Evolutionary conservation across 179 eudicot species (phyloP), one percentile per base, ranked within the genome.

Genomic region (Spergularia azorica): DNA sequence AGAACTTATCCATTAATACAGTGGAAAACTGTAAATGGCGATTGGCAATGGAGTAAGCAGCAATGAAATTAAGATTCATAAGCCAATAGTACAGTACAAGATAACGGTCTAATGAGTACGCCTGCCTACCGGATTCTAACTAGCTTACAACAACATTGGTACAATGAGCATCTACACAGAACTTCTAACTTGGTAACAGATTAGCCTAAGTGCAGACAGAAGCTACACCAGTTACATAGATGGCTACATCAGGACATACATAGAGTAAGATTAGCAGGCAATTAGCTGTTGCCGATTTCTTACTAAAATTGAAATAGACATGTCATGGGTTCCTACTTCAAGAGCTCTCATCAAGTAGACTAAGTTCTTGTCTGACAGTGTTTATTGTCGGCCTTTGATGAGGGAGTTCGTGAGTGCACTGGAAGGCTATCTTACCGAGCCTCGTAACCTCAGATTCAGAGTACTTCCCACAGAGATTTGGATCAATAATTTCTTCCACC

Each of bases 341-440:
- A 74, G 79, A 81, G 62, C 78, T 75, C 50, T 78, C 82, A 52
- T 57, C 78, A 52, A 91, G 64, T 18, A 79, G 84, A 61, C 88
- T 84, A 54, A 93, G 81, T 76, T 93, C 93, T 83, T 84, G 86
- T 73, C 87, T 81, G 65, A 92, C 79, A 0, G 77, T 72, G 68
- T 79, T 86, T 55, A 90, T 89, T 13, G 82, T 77, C 0, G 93
- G 97, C 83, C 98, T 86, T 14, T 77, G 86, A 59, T 81, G 75
- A 32, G 98, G 92, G 68, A 80, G 76, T 73, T 91, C 98, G 43
- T 86, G 90, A 26, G 93, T 92, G 89, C 98, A 93, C 39, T 87
- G 82, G 63, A 83, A 73, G 82, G 97, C 98, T 41, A 93, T 71
- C 79, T 86, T 88, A 74, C 90, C 87, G 16, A 93, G 84, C 81